Percentiles rank a stretch among this genome's conserved stretches.
Conservation (phyloP, 345 rosid species). For the Pugionium dolabratum region DNA sequence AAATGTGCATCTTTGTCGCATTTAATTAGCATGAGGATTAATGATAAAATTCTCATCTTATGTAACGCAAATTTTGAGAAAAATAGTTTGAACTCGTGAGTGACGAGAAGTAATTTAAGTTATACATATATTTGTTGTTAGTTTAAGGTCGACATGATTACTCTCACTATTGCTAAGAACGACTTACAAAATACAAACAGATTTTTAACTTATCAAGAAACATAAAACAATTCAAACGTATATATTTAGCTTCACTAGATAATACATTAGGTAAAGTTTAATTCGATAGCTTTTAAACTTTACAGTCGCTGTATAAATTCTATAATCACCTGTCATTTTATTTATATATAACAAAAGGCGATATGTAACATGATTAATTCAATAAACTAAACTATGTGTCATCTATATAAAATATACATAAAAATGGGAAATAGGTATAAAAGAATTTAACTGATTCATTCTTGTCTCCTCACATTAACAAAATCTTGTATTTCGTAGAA, state of each 20-base stretch:
- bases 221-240: no score
- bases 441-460: no score
- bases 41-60: constrained; percentile 17
- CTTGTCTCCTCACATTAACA: no score
- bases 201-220: constrained; percentile 19
- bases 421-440: constrained; percentile 2
- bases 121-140: constrained; percentile 10
- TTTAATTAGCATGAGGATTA: constrained; percentile 12
- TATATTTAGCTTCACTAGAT: background rate
- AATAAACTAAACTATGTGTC: no score
- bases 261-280: background rate
- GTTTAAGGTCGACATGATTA: constrained; percentile 33
- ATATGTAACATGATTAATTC: constrained; percentile 6
- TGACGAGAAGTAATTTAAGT: constrained; percentile 14
- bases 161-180: constrained; percentile 7
- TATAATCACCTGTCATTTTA: background rate
- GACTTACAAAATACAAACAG: constrained; percentile 9
- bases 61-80: constrained; percentile 17
- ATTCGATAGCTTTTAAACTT: background rate
- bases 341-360: background rate
- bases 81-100: constrained; percentile 16
- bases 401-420: no score
- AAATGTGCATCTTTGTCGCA: constrained; percentile 12
- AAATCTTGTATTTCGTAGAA: background rate
- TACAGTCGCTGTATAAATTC: background rate